Base-by-base conservation (phyloP, 108 stramenopile genomes). In the Aurantiochytrium sp. region DNA sequence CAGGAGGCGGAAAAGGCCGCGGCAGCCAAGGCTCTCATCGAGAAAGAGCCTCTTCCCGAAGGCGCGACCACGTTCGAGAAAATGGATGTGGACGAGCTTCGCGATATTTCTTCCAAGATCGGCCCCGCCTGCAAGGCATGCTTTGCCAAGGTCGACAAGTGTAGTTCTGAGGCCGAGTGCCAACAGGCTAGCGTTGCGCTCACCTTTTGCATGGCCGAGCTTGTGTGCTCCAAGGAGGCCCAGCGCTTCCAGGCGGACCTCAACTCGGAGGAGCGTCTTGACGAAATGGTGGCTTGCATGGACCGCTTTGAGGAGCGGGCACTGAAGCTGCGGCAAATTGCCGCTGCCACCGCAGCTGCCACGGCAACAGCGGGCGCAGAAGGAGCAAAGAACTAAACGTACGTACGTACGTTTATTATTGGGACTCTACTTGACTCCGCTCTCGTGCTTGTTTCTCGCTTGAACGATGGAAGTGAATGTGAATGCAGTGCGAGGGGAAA, bases 131-230 rank as follows among this genome's bases (percentile, higher is more conserved):
- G 95, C 90, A 87, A 94, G 4, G 89, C 90, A 21, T 92, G 92
- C 25, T 44, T 96, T 5, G 88, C 88, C 49, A 89, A 93, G 18
- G 88, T 98, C 10, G 87, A 92, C 29, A 72, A 72, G 12, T 97
- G 96, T 87, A 44, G 59, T 14, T 87, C 92, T 6, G 97, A 97
- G 21, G 94, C 93, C 58, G 95, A 96, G 60, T 95, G 95, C 87
- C 49, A 92, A 21, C 93, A 91, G 60, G 96, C 96, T 10, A 94
- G 92, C 59, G 91, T 97, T 91, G 97, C 95, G 49, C 93, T 98
- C 90, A 97, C 96, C 29, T 94, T 95, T 64, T 97, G 97, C 90
- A 93, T 96, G 89, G 97, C 93, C 29, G 92, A 95, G 71, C 89
- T 93, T 49, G 89, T 95, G 45, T 98, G 97, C 92, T 95, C 96